Base-by-base conservation (phyloP, 192 early-diverging fungal genomes). In the Funneliformis mosseae region DNA sequence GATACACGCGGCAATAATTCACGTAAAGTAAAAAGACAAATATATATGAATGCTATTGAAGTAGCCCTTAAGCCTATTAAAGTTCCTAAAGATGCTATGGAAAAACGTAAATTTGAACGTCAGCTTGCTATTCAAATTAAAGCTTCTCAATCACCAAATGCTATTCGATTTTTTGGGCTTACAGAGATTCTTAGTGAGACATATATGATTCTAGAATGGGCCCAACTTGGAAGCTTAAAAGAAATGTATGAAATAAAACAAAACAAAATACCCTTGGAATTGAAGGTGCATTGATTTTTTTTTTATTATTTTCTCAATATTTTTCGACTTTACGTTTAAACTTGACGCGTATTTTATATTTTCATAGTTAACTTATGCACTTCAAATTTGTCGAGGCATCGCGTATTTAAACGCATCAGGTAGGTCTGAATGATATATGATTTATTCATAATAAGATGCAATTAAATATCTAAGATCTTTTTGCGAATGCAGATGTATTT, bases 341-440 rank as follows among this genome's bases (percentile, higher is more conserved):
- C 46, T 16, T 16, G 46, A 10, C 11, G 14, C 16, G 18, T 21
- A 18, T 55, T 48, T 14, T 48, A 48, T 48, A 48, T 48, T 48
- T 48, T 48, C 12, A 0, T 55, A 55, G 48, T 55, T 55, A 55
- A 14, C 14, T 55, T 55, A 55, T 9, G 78, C 78, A 12, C 38
- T 55, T 60, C 67, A 79, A 16, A 70, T 79, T 79, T 69, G 78
- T n/a, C 66, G 78, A 41, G 78, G 67, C 18, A 68, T 79, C 33
- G 33, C 33, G 1, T 79, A 71, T 42, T 71, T 79, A 25, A 55
- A 77, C 14, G 55, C 55, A 25, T 27, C 21, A 55, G 12, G 48
- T 50, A 50, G 4, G 6, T n/a, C n/a, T n/a, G n/a, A n/a, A n/a
- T n/a, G n/a, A n/a, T n/a, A n/a, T n/a, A n/a, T n/a, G n/a, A n/a